A percentile compares a stretch with the other conserved stretches of the same genome.
Evolutionary conservation across 2,329 filamentous ascomycete species (phyloP).

Genomic region (Ophiostoma australiae): DNA sequence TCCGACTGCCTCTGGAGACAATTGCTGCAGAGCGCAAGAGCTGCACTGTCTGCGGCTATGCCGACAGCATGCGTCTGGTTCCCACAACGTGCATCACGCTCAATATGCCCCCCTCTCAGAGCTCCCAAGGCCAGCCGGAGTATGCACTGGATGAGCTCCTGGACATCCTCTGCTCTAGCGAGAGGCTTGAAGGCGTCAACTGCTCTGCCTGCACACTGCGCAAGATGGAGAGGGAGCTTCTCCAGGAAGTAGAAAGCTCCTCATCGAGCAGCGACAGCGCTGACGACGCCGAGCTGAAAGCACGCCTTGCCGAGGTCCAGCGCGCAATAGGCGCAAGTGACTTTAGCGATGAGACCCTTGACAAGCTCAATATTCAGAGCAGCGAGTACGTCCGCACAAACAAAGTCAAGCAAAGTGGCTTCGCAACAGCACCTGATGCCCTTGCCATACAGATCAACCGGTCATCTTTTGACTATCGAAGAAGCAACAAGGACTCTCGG

Average conservation of each 20-base stretch:
- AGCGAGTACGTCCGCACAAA: constrained; percentile 60
- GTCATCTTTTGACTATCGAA: constrained; percentile 74
- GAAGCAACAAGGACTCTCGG: neutral
- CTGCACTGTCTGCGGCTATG: constrained; percentile 78
- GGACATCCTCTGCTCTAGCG: constrained; percentile 77
- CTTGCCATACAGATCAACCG: constrained; percentile 86
- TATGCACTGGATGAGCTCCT: constrained; percentile 66
- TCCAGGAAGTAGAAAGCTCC: neutral
- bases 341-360: neutral
- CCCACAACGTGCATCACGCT: constrained; percentile 93
- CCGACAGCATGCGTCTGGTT: constrained; percentile 81
- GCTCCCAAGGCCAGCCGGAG: constrained; percentile 47
- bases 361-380: constrained; percentile 60
- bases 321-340: neutral
- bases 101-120: constrained; percentile 59
- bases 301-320: neutral
- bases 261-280: neutral
- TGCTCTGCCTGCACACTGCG: constrained; percentile 86
- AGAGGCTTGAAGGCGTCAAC: constrained; percentile 82
- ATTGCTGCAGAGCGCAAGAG: constrained; percentile 82
- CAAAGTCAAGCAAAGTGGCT: constrained; percentile 84
- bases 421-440: constrained; percentile 75
- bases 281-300: neutral
- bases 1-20: constrained; percentile 78
- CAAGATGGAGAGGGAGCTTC: constrained; percentile 39